Conservation (phyloP, 345 rosid genomes). For the Eutrema japonicum region DNA sequence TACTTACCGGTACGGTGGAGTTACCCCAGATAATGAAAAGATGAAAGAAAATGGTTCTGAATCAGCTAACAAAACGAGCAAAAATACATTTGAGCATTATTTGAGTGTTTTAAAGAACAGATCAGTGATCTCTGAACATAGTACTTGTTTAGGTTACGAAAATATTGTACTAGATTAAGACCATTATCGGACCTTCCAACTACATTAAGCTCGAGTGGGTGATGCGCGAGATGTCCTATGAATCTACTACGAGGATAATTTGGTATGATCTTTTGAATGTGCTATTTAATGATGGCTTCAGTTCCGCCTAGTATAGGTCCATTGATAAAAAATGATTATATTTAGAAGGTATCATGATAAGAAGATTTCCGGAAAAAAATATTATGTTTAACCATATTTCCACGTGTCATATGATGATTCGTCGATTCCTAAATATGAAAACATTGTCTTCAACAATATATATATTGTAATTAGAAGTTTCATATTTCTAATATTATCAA, state of each 20-base stretch:
- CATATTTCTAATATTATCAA: neutral
- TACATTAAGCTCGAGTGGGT: constrained; percentile 1
- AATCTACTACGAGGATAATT: too few species aligned
- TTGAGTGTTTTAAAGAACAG: neutral
- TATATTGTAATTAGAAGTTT: neutral
- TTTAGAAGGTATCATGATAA: neutral
- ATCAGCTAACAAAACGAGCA: neutral
- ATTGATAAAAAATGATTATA: neutral
- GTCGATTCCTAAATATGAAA: neutral
- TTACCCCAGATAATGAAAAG: neutral
- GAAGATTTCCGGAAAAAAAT: too few species aligned
- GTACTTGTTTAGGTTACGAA: neutral
- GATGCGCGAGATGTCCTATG: too few species aligned
- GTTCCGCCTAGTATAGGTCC: neutral
- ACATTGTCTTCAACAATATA: too few species aligned
- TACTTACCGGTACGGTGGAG: neutral
- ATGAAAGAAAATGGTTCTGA: neutral
- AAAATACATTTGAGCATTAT: neutral
- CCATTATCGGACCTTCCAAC: neutral
- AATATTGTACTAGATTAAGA: neutral
- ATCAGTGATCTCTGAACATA: neutral
- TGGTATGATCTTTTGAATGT: too few species aligned
- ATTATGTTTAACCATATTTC: too few species aligned
- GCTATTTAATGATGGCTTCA: neutral
- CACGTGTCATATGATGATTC: too few species aligned